Evolutionary conservation across 2,329 filamentous ascomycete species (phyloP).

Genomic region (Fusarium sp.): DNA sequence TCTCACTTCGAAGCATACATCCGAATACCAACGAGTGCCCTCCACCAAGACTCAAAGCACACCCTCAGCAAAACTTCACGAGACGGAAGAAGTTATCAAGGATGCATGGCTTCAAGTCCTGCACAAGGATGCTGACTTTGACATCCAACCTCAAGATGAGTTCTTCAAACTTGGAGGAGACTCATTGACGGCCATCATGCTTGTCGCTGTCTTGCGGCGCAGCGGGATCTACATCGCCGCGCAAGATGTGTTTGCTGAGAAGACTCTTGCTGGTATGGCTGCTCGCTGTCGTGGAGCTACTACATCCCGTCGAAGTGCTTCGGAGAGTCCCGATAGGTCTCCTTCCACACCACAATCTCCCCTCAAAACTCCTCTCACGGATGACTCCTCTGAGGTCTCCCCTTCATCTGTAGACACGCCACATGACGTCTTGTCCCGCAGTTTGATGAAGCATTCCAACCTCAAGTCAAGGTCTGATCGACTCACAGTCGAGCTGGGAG

Average conservation of each 20-base stretch:
- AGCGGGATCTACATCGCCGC: background rate
- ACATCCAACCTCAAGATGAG: conserved; percentile 13
- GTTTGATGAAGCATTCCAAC: background rate
- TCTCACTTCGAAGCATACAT: conserved; percentile 10
- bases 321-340: background rate
- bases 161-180: conserved; percentile 28
- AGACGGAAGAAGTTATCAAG: conserved; percentile 32
- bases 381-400: background rate
- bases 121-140: background rate
- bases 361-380: background rate
- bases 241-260: background rate
- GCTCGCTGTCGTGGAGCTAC: background rate
- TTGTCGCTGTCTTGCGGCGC: background rate
- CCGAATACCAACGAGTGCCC: background rate
- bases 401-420: background rate
- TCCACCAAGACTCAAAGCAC: background rate
- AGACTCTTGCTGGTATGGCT: background rate
- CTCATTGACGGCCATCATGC: conserved; percentile 27
- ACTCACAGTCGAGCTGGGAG: background rate
- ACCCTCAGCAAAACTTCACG: conserved; percentile 43
- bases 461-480: background rate
- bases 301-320: background rate
- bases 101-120: conserved; percentile 2
- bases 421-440: background rate
- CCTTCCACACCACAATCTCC: background rate